Evolutionary conservation across 306 rosid species (phyloP), one percentile per base, ranked within the genome.

Genomic region (Canavalia gladiata): DNA sequence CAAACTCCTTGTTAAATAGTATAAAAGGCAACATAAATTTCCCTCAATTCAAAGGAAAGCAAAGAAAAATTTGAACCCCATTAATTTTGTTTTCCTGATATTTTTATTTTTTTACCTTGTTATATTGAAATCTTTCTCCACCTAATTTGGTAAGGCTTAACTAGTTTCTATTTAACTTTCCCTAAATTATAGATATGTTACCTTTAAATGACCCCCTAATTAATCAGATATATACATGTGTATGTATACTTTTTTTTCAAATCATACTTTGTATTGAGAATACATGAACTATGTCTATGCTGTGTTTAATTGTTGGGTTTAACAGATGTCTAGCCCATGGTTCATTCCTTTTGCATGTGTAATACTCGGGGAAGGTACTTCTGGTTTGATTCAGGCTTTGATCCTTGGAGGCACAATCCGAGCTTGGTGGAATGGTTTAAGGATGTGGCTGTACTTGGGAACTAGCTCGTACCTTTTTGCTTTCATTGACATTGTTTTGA

Each of bases 371-470:
- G 81, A 70, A 50, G 75, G 66, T 81, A 56, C 70, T 6, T 84
- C 59, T 8, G 71, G 90, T 66, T 84, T 92, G 46, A 78, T 75
- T 9, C 95, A 89, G 75, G 87, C 84, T 72, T 28, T 89, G 68
- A 73, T 77, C 80, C 54, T 34, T 12, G 91, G 86, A 54, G 95
- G 95, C 56, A 91, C 92, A 46, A 4, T 83, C 28, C 31, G 82
- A 5, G 92, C 91, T 1, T 92, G 92, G 95, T 93, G 94, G 94
- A 91, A 91, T 74, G 89, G 82, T 4, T 83, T 86, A 5, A 78
- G 94, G 9, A 93, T 93, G 4, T 87, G 97, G 91, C 85, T 93
- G 3, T 93, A 91, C 76, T 83, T 87, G 79, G 76, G 90, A 88
- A 75, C 90, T 64, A 88, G 89, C 81, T 88, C 95, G 71, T 89